Percentiles rank a stretch among this genome's conserved stretches.
Conservation (phyloP, 1,284 basidiomycete genomes). For the Somion occarium region DNA sequence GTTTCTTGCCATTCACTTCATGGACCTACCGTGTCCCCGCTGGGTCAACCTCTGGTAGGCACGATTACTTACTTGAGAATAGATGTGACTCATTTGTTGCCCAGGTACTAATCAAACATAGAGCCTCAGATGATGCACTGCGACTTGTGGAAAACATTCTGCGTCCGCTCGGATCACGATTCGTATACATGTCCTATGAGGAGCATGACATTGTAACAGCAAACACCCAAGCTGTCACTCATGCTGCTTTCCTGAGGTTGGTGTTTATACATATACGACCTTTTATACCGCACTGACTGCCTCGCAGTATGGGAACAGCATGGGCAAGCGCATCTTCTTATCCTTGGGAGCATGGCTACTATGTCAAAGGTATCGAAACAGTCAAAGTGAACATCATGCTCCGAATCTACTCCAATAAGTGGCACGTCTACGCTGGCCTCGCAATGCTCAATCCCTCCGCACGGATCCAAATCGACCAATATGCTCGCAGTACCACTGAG, state of each 20-base stretch:
- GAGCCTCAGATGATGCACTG: constrained; percentile 74
- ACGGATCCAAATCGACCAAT: constrained; percentile 86
- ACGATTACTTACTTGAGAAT: neutral
- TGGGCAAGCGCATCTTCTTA: constrained; percentile 81
- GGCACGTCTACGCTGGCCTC: constrained; percentile 98
- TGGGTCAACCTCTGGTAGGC: constrained; percentile 88
- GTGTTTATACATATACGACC: constrained; percentile 4
- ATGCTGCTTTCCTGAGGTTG: constrained; percentile 94
- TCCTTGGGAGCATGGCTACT: constrained; percentile 94
- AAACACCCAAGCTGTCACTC: constrained; percentile 97
- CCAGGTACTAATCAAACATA: constrained; percentile 87
- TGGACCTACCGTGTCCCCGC: constrained; percentile 86
- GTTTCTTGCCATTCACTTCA: constrained; percentile 94
- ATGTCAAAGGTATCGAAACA: constrained; percentile 97
- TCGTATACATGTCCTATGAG: constrained; percentile 91
- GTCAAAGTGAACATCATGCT: constrained; percentile 97
- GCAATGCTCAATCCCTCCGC: constrained; percentile 97
- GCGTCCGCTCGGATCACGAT: constrained; percentile 78
- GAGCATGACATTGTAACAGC: constrained; percentile 96
- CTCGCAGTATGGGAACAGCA: constrained; percentile 89
- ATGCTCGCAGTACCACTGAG: constrained; percentile 79
- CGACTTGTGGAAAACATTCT: constrained; percentile 83
- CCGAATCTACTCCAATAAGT: constrained; percentile 95
- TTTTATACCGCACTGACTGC: neutral
- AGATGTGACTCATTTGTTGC: too few relatives aligned